Conservation (phyloP, 2,329 filamentous ascomycete species). For the Cladophialophora exuberans region DNA sequence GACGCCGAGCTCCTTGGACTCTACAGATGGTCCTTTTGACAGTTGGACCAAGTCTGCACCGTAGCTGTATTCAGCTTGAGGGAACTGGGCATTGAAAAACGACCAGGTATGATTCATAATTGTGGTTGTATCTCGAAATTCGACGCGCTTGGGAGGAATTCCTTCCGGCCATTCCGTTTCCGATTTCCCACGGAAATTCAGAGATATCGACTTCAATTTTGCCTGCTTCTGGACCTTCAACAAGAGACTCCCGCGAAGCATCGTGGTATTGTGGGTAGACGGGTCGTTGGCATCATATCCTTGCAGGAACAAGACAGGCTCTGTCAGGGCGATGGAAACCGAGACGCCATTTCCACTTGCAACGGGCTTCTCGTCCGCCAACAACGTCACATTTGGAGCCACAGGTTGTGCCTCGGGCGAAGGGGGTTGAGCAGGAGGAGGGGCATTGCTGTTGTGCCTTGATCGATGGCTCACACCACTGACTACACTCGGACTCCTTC, state of each 20-base stretch:
- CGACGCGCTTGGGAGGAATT: slow-evolving; percentile 84
- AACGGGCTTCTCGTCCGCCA: slow-evolving; percentile 51
- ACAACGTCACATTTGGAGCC: slow-evolving; percentile 37
- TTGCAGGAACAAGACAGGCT: slow-evolving; percentile 54
- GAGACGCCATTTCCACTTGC: slow-evolving; percentile 54
- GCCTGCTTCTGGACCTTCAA: slow-evolving; percentile 83
- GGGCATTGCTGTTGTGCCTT: slow-evolving; percentile 32
- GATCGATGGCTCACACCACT: slow-evolving; percentile 35
- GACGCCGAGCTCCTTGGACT: slow-evolving; percentile 38
- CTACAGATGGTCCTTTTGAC: slow-evolving; percentile 45
- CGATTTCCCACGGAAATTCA: slow-evolving; percentile 83
- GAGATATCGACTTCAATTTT: slow-evolving; percentile 87
- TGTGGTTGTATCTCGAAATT: slow-evolving; percentile 81
- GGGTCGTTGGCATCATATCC: slow-evolving; percentile 53
- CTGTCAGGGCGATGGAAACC: slow-evolving; percentile 51
- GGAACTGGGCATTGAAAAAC: slow-evolving; percentile 79
- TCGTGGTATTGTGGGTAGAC: slow-evolving; percentile 70
- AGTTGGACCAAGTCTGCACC: slow-evolving; percentile 66
- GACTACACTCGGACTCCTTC: slow-evolving; percentile 30
- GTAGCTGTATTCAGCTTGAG: slow-evolving; percentile 61
- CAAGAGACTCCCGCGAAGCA: slow-evolving; percentile 82
- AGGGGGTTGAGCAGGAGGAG: slow-evolving; percentile 23
- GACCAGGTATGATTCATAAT: slow-evolving; percentile 86
- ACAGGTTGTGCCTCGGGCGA: slow-evolving; percentile 31
- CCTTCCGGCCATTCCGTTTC: slow-evolving; percentile 95